Conservation (phyloP, 176 grass and related monocot genomes). For the Avena insularis region DNA sequence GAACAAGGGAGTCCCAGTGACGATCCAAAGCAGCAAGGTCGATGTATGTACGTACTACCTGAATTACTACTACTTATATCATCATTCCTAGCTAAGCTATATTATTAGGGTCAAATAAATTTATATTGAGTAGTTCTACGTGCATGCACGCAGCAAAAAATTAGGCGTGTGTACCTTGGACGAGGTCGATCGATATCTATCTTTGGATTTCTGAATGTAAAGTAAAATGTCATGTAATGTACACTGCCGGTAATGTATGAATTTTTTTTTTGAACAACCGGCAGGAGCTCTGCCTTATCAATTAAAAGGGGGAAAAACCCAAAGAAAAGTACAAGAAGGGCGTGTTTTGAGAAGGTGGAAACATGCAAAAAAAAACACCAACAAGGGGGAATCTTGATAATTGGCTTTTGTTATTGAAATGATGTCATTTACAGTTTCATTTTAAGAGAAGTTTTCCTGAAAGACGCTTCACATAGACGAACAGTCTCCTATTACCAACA, state of each 20-base stretch:
- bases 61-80: background rate
- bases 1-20: conserved; percentile 24
- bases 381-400: background rate
- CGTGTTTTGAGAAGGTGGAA: too few relatives aligned
- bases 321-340: too few relatives aligned
- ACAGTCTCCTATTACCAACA: too few relatives aligned
- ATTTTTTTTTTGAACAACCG: too few relatives aligned
- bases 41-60: background rate
- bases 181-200: background rate
- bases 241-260: background rate
- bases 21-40: background rate
- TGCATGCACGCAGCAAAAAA: background rate
- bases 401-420: background rate
- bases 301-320: too few relatives aligned
- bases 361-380: too few relatives aligned
- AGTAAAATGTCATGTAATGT: background rate
- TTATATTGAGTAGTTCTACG: background rate
- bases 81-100: background rate
- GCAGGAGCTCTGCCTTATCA: too few relatives aligned
- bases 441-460: too few relatives aligned
- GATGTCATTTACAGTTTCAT: too few relatives aligned
- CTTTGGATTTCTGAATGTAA: background rate
- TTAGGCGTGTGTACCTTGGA: background rate
- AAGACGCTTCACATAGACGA: too few relatives aligned
- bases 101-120: conserved; percentile 10